Evolutionary conservation across 805 yeast species (phyloP).

Genomic region (Candida anglica): DNA sequence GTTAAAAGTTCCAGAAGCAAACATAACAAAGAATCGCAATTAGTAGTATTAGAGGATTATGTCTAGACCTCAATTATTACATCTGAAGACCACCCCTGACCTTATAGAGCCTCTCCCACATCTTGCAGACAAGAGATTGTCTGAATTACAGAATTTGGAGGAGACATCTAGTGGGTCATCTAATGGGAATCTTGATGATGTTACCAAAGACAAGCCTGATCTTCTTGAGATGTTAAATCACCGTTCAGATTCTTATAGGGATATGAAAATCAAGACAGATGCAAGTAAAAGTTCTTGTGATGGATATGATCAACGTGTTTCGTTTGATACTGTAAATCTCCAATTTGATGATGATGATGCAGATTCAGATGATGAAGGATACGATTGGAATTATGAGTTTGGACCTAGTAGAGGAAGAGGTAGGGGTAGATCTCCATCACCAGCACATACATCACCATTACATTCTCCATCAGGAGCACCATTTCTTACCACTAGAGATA

Average conservation of each 20-base stretch:
- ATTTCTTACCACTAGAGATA: slow-evolving; percentile 12
- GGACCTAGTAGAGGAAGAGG: slow-evolving; percentile 9
- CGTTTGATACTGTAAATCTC: slow-evolving; percentile 51
- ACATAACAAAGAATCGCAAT: too few species aligned
- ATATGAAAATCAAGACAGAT: slow-evolving; percentile 12
- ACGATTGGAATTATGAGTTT: slow-evolving; percentile 3
- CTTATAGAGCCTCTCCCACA: too few species aligned
- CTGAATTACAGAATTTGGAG: too few species aligned
- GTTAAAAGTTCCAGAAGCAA: too few species aligned
- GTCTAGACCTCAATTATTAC: too few species aligned
- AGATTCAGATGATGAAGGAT: slow-evolving; percentile 14
- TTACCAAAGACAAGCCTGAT: slow-evolving; percentile 1
- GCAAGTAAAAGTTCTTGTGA: slow-evolving; percentile 2
- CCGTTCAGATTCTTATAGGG: slow-evolving; percentile 21
- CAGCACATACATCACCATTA: slow-evolving; percentile 5
- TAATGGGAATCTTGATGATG: too few species aligned
- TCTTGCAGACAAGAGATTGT: too few species aligned
- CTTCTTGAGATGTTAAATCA: slow-evolving; percentile 1
- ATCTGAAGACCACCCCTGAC: too few species aligned
- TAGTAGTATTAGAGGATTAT: too few species aligned
- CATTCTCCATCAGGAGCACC: slow-evolving; percentile 15
- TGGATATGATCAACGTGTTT: slow-evolving; percentile 34
- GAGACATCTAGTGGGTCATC: too few species aligned
- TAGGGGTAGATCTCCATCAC: slow-evolving; percentile 11
- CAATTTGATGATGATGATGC: slow-evolving; percentile 22